These are phyloP conservation scores for Nosema bombycis DNA, from an alignment of 371 early-diverging fungal genomes.

Conservation along the genomic window DNA sequence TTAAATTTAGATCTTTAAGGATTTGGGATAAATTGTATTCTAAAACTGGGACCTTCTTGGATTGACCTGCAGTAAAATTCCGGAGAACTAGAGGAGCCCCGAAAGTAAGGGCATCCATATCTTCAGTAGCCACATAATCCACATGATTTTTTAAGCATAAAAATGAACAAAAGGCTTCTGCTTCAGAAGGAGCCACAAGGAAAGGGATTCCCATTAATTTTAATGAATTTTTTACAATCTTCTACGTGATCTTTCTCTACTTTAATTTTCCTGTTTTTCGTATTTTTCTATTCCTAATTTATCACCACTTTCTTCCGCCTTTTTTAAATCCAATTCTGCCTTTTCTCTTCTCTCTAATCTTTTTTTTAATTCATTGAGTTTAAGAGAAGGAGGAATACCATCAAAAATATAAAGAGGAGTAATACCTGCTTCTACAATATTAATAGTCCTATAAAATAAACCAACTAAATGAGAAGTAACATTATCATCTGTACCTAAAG, in stretches of 20 bases:
- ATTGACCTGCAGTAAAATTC: constrained; percentile 84
- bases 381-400: constrained; percentile 89
- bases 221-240: constrained; percentile 81
- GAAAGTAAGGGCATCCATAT: constrained; percentile 98
- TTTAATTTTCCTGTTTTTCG: constrained; percentile 78
- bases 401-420: constrained; percentile 97
- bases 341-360: constrained; percentile 73
- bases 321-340: constrained; percentile 53
- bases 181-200: constrained; percentile 92
- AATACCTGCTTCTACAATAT: constrained; percentile 91
- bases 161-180: constrained; percentile 96
- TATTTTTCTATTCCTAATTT: constrained; percentile 78
- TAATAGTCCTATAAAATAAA: constrained; percentile 91
- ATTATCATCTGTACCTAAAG: constrained; percentile 77
- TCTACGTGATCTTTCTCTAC: constrained; percentile 86
- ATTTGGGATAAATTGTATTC: constrained; percentile 78
- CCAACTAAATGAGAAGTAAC: constrained; percentile 96
- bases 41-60: constrained; percentile 79
- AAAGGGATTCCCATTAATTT: constrained; percentile 91
- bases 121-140: constrained; percentile 91
- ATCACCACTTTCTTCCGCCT: constrained; percentile 68
- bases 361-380: constrained; percentile 71
- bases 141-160: constrained; percentile 80
- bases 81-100: constrained; percentile 80
- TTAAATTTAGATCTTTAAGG: constrained; percentile 74